Conservation (phyloP, 2,329 filamentous ascomycete genomes). For the Colletotrichum sp. region DNA sequence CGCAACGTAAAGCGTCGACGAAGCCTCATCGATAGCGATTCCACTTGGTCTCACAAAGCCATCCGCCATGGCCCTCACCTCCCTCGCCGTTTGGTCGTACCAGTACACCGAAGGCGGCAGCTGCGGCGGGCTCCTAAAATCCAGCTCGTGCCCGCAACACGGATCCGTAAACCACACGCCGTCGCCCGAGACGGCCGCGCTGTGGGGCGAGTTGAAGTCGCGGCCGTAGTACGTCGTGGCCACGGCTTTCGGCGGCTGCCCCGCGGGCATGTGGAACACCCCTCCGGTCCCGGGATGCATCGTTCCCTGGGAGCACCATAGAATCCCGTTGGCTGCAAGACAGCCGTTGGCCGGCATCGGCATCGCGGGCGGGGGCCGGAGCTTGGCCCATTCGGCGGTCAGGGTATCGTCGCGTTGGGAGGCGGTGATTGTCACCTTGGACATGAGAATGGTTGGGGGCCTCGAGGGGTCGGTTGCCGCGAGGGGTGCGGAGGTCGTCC, state of each 20-base stretch:
- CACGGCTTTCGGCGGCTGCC: constrained; percentile 34
- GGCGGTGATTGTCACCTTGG: constrained; percentile 40
- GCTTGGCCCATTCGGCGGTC: constrained; percentile 43
- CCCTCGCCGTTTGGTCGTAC: constrained; percentile 43
- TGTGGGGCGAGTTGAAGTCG: constrained; percentile 53
- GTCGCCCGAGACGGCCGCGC: constrained; percentile 42
- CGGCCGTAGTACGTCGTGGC: constrained; percentile 47
- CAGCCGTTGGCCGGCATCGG: constrained; percentile 48
- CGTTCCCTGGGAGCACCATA: constrained; percentile 48
- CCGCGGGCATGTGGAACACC: constrained; percentile 16
- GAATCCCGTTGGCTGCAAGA: constrained; percentile 45
- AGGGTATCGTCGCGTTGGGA: constrained; percentile 29
- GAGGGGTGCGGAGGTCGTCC: constrained; percentile 49
- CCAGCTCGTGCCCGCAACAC: constrained; percentile 46
- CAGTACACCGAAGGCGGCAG: constrained; percentile 55
- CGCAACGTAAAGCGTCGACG: constrained; percentile 46
- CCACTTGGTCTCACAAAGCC: constrained; percentile 49
- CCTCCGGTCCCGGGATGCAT: constrained; percentile 15
- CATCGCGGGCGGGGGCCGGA: constrained; percentile 46
- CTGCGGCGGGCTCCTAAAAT: constrained; percentile 47
- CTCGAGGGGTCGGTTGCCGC: constrained; percentile 38
- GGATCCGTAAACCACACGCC: constrained; percentile 58
- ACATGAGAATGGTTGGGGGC: constrained; percentile 50
- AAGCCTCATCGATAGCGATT: constrained; percentile 42
- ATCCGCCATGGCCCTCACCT: constrained; percentile 52